Evolutionary conservation across 2,329 filamentous ascomycete genomes (phyloP), one percentile per base, ranked within the genome.

Genomic region (Trichoderma afroharzianum): DNA sequence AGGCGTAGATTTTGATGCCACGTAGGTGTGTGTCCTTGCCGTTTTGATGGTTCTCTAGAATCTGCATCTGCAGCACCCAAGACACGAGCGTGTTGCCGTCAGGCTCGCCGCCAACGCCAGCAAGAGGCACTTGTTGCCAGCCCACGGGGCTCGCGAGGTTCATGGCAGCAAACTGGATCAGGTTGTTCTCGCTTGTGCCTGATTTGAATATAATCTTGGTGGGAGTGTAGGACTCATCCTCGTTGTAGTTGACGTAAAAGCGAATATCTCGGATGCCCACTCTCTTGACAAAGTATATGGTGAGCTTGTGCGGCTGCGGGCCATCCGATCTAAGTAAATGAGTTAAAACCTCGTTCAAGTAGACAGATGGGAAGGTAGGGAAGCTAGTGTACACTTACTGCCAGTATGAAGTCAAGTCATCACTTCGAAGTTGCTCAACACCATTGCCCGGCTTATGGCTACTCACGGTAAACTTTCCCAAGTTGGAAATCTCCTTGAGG

Each of bases 1-100:
- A 82, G 1, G 88, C 88, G 75, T 89, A 99, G 11, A 98, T 92
- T 83, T 97, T 97, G 80, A 99, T 88, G 2, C 94, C 95, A 18
- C 96, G 88, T 28, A 99, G 88, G 84, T 99, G 96, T n/a, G 96
- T 99, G 80, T 99, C 96, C 81, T 99, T 99, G 74, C 96, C 96
- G 80, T 99, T 99, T 82, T 99, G 96, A 80, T 99, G 96, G 79
- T 99, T 99, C 83, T 98, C 96, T 66, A 95, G 88, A 63, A 99
- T 91, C 75, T 93, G 91, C 78, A 98, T 91, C 81, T 98, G 95
- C 32, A 99, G 87, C 33, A 98, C 89, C 83, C 95, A 97, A 18
- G 93, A 94, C 72, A 95, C 90, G 21, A 98, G 88, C 1, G 95
- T 92, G 76, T 91, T 92, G 53, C 88, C 92, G 77, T 90, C 90